Evolutionary conservation across 2,329 filamentous ascomycete species (phyloP).

Genomic region (Fusarium sacchari): DNA sequence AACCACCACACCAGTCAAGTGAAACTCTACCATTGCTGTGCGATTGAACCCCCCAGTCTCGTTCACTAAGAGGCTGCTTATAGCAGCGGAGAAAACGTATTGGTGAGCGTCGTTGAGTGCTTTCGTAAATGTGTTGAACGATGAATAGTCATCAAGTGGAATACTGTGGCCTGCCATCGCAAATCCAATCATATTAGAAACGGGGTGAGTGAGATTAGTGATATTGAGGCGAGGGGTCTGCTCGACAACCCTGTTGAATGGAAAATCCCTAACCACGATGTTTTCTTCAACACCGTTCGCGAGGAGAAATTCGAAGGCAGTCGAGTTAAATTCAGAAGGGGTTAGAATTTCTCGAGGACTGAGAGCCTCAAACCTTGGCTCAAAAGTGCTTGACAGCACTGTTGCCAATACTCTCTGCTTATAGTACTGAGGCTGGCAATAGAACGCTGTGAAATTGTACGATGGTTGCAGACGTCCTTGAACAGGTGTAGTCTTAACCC

Average conservation of each 20-base stretch:
- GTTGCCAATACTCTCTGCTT: constrained; percentile 55
- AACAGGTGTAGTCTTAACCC: constrained; percentile 6
- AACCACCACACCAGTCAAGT: constrained; percentile 46
- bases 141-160: not conserved
- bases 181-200: constrained; percentile 49
- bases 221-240: constrained; percentile 34
- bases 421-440: constrained; percentile 58
- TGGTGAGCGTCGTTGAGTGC: constrained; percentile 38
- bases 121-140: constrained; percentile 3
- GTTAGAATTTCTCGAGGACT: too few species aligned
- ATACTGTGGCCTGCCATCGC: constrained; percentile 42
- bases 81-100: constrained; percentile 46
- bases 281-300: constrained; percentile 40
- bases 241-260: constrained; percentile 39
- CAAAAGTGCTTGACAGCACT: constrained; percentile 36
- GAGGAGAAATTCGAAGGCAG: constrained; percentile 49
- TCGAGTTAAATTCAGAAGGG: constrained; percentile 47
- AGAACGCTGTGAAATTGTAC: constrained; percentile 50
- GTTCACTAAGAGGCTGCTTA: constrained; percentile 32
- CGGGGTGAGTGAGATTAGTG: constrained; percentile 22
- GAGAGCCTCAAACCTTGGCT: constrained; percentile 11
- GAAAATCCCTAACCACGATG: constrained; percentile 33
- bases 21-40: constrained; percentile 22
- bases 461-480: not conserved
- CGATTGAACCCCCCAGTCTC: constrained; percentile 1